Conservation (phyloP, 257 asterid genomes). For the Jacaranda mimosifolia region DNA sequence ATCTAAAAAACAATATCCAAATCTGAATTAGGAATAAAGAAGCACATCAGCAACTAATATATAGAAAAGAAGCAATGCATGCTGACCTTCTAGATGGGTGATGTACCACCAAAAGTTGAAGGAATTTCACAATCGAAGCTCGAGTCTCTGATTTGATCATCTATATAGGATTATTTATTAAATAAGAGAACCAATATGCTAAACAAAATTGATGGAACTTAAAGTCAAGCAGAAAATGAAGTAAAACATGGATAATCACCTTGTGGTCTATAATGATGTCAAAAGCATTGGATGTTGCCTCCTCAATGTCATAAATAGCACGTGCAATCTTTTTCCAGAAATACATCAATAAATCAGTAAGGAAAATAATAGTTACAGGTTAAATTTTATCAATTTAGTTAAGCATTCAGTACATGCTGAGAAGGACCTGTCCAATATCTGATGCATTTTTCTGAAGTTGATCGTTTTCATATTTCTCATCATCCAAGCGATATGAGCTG, state of each 20-base stretch:
- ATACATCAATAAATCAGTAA: slow-evolving; percentile 43
- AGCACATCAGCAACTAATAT: slow-evolving; percentile 5
- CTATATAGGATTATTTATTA: slow-evolving; percentile 44
- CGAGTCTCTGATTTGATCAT: slow-evolving; percentile 82
- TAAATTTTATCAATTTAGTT: slow-evolving; percentile 24
- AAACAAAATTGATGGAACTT: slow-evolving; percentile 21
- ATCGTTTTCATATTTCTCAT: slow-evolving; percentile 77
- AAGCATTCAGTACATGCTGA: slow-evolving; percentile 33
- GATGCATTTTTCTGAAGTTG: slow-evolving; percentile 67
- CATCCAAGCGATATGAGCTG: slow-evolving; percentile 86
- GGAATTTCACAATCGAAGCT: slow-evolving; percentile 72
- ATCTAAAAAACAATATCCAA: slow-evolving; percentile 55
- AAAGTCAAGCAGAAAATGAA: slow-evolving; percentile 9
- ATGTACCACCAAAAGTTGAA: slow-evolving; percentile 92
- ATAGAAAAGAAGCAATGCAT: slow-evolving; percentile 1
- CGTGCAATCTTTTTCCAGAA: slow-evolving; percentile 72
- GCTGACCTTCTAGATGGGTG: slow-evolving; percentile 93
- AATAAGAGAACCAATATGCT: slow-evolving; percentile 22
- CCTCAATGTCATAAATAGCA: slow-evolving; percentile 93
- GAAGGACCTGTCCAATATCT: slow-evolving; percentile 77
- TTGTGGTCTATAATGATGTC: slow-evolving; percentile 75
- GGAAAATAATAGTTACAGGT: slow-evolving; percentile 23
- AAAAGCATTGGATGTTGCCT: slow-evolving; percentile 84
- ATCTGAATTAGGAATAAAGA: slow-evolving; percentile 29
- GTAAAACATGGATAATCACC: slow-evolving; percentile 51